Percentiles rank a stretch among this genome's conserved stretches.
Evolutionary conservation across 106 monocot genomes (phyloP).

Genomic region (Dioscorea zingiberensis): DNA sequence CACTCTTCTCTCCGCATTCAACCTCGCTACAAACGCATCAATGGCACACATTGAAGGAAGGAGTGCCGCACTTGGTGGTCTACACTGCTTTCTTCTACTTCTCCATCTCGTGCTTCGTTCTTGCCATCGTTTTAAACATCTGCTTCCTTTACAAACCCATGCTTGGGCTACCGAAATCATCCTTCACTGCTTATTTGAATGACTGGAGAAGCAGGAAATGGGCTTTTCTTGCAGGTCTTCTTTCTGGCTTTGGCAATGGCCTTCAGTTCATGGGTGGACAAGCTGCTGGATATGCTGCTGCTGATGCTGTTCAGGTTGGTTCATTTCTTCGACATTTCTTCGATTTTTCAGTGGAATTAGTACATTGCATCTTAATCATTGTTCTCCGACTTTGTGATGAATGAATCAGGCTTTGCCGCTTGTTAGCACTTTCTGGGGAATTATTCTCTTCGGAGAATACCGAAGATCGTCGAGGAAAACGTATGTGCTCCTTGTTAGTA

Average conservation of each 20-base stretch:
- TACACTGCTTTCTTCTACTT: constrained; percentile 98
- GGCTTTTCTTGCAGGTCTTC: no score
- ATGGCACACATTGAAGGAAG: no score
- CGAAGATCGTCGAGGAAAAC: constrained; percentile 66
- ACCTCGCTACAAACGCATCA: no score
- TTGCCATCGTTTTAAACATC: constrained; percentile 59
- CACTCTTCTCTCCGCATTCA: no score
- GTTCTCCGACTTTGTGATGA: neutral
- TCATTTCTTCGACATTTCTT: no score
- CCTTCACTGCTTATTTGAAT: constrained; percentile 72
- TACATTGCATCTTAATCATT: neutral
- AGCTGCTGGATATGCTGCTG: no score
- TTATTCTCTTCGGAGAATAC: constrained; percentile 79
- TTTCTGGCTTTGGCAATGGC: no score
- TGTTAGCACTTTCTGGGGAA: constrained; percentile 89
- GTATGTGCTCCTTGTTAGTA: constrained; percentile 42
- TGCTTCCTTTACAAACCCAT: constrained; percentile 79
- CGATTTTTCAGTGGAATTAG: neutral
- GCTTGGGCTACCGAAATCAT: constrained; percentile 76
- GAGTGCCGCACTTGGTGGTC: constrained; percentile 86
- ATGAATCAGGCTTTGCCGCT: constrained; percentile 71
- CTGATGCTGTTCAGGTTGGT: no score
- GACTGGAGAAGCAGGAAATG: constrained; percentile 85
- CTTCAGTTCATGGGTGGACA: no score
- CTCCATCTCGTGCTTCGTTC: constrained; percentile 74